These are phyloP conservation scores for Dactylorhiza incarnata DNA, from an alignment of 106 monocot genomes.

Conservation along the genomic window DNA sequence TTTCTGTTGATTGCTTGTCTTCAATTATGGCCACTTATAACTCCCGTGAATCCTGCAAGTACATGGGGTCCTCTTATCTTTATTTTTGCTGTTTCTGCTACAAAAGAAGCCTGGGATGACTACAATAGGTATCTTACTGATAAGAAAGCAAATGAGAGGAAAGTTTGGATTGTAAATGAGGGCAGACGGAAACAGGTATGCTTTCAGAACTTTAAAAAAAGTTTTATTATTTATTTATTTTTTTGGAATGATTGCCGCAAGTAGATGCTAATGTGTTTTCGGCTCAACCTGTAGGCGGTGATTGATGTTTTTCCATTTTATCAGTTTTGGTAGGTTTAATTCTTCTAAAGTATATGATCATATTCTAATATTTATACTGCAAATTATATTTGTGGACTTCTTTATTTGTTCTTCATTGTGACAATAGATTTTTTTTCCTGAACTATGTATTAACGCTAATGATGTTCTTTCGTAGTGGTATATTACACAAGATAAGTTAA, in stretches of 20 bases:
- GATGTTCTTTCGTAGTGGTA: not conserved
- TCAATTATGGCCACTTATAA: slow-evolving; percentile 89
- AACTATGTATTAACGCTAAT: not conserved
- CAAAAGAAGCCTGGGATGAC: slow-evolving; percentile 99
- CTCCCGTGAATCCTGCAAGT: slow-evolving; percentile 96
- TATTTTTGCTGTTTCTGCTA: slow-evolving; percentile 90
- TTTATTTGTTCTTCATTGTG: not conserved
- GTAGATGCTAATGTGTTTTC: slow-evolving; percentile 1
- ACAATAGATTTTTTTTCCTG: not conserved
- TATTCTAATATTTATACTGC: not conserved
- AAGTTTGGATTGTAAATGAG: slow-evolving; percentile 80
- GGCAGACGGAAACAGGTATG: slow-evolving; percentile 71
- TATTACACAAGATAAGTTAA: not conserved
- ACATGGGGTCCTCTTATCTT: slow-evolving; percentile 95
- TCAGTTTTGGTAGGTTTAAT: not conserved
- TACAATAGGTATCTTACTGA: slow-evolving; percentile 94
- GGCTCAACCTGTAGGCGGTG: not conserved
- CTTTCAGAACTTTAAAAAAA: not conserved
- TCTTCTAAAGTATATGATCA: not conserved
- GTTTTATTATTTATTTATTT: not conserved
- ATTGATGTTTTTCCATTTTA: not conserved
- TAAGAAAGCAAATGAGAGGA: slow-evolving; percentile 91
- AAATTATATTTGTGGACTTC: not conserved
- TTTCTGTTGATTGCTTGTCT: slow-evolving; percentile 94
- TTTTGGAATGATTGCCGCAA: not conserved